A percentile compares a stretch with the other conserved stretches of the same genome.
phyloP scores from a whole-genome alignment of 768 basidiomycete genomes.

The Kwoniella shandongensis region DNA sequence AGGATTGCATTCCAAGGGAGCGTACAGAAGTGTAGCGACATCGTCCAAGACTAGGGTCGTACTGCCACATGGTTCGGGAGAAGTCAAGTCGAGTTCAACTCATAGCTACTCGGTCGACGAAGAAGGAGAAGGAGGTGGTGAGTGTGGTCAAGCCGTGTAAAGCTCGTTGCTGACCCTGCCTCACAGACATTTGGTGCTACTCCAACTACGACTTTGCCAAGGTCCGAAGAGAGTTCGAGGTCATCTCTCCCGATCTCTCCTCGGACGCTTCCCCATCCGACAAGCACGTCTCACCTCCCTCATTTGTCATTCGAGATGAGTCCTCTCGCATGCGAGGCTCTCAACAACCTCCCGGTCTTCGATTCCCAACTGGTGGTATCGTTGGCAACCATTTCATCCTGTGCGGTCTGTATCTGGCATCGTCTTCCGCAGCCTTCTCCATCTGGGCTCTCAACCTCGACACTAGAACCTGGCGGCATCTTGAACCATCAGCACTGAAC shows the following conservation, averaged over 20 bases:
- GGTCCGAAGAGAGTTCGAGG: constrained; percentile 90
- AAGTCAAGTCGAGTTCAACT: constrained; percentile 57
- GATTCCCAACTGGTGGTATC: constrained; percentile 93
- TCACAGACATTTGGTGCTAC: constrained; percentile 76
- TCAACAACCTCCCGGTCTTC: constrained; percentile 86
- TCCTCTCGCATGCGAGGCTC: constrained; percentile 73
- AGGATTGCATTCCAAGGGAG: constrained; percentile 84
- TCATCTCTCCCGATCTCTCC: constrained; percentile 66
- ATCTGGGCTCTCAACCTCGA: constrained; percentile 92
- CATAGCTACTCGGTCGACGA: constrained; percentile 66
- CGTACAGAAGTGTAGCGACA: constrained; percentile 90
- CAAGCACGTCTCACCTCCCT: constrained; percentile 44
- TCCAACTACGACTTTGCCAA: constrained; percentile 89
- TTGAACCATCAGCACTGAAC: constrained; percentile 59
- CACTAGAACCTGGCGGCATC: constrained; percentile 40
- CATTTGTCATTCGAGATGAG: constrained; percentile 76
- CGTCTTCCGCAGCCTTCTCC: constrained; percentile 89
- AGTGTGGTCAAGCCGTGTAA: constrained; percentile 54
- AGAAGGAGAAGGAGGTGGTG: constrained; percentile 44
- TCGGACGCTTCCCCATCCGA: constrained; percentile 5
- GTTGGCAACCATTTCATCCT: constrained; percentile 82
- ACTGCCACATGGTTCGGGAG: constrained; percentile 60
- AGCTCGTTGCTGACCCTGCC: constrained; percentile 66
- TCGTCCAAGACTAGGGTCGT: constrained; percentile 70
- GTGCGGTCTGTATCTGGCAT: constrained; percentile 91